Base-by-base conservation (phyloP, 495 filamentous ascomycete genomes). In the Trichoderma erinaceum region DNA sequence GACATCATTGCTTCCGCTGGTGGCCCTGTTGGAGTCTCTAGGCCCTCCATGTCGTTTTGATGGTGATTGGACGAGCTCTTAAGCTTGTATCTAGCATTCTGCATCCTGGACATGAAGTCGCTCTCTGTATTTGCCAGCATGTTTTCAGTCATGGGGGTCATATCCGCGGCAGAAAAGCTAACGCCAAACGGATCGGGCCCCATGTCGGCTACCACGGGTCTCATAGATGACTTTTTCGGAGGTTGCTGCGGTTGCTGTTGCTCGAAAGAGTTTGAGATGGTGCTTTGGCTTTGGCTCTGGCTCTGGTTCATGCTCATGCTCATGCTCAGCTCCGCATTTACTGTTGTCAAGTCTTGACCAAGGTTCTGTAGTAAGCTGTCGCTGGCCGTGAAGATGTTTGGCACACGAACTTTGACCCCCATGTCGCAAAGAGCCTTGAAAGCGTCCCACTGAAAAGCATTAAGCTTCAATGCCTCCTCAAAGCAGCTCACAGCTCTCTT, bases 371-470 rank as follows among this genome's bases (percentile, higher is more conserved):
- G 70, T 64, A 84, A 73, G 12, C 69, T 68, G 52, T 83, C 80
- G 61, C 71, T 92, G 70, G 91, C 81, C 74, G 89, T 91, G 78
- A 94, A 99, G 69, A 98, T 90, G 73, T 94, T 97, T 23, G 87
- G 80, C 50, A 93, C 87, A 58, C 89, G 84, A 38, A 97, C 82
- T 70, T 86, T 85, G 48, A 89, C 86, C 10, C 92, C 92, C 92
- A 84, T 78, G 68, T 78, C 77, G 64, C 76, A 83, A 4, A 99
- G 79, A n/a, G 84, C 88, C 23, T 88, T 82, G 75, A 97, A 97
- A 0, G 96, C 96, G 81, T 99, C 95, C 95, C 96, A 98, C 86
- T 96, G 93, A 78, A 98, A 96, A 0, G 95, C 93, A 73, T 97
- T 98, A 46, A 88, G 74, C 76, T 93, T 96, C 65, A 98, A 80